phyloP scores from a whole-genome alignment of 768 basidiomycete species.

The Hericium coralloides region DNA sequence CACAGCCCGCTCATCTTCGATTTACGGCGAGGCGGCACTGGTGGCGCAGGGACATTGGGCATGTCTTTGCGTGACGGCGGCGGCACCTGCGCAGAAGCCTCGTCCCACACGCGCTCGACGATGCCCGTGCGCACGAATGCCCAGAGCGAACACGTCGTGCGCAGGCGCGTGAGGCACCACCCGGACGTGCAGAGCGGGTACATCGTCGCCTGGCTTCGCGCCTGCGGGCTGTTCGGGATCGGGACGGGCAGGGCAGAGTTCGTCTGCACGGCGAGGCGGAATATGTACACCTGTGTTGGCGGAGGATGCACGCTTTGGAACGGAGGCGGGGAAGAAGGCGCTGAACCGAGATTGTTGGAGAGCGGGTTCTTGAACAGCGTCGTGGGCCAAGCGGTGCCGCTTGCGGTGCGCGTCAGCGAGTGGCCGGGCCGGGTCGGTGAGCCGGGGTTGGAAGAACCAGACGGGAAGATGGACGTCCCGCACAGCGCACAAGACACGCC shows the following conservation, averaged over 20 bases:
- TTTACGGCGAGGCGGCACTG: conserved; percentile 52
- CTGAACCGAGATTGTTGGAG: conserved; percentile 20
- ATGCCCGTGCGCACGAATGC: conserved; percentile 76
- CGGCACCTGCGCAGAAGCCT: conserved; percentile 31
- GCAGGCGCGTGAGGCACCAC: conserved; percentile 80
- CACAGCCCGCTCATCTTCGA: conserved; percentile 36
- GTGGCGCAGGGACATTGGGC: conserved; percentile 32
- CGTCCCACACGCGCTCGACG: conserved; percentile 85
- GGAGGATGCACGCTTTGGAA: conserved; percentile 17
- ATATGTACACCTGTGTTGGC: conserved; percentile 51
- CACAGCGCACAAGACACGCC: conserved; percentile 76
- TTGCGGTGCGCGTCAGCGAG: conserved; percentile 19
- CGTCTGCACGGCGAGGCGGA: conserved; percentile 41
- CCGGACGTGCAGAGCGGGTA: conserved; percentile 78
- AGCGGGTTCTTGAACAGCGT: conserved; percentile 51
- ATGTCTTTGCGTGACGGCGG: conserved; percentile 20
- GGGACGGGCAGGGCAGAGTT: conserved; percentile 17
- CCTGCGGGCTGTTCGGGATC: conserved; percentile 15
- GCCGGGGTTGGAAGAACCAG: conserved; percentile 17
- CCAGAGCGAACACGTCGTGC: conserved; percentile 87
- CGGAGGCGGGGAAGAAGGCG: conserved; percentile 26
- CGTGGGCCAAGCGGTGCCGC: conserved; percentile 40
- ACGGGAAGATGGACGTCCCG: conserved; percentile 47
- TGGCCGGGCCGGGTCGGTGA: conserved; percentile 27
- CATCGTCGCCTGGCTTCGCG: conserved; percentile 32